A percentile compares a stretch with the other conserved stretches of the same genome.
These are phyloP conservation scores for Diaporthe citrichinensis DNA, from an alignment of 2,329 filamentous ascomycete species.

Conservation along the genomic window DNA sequence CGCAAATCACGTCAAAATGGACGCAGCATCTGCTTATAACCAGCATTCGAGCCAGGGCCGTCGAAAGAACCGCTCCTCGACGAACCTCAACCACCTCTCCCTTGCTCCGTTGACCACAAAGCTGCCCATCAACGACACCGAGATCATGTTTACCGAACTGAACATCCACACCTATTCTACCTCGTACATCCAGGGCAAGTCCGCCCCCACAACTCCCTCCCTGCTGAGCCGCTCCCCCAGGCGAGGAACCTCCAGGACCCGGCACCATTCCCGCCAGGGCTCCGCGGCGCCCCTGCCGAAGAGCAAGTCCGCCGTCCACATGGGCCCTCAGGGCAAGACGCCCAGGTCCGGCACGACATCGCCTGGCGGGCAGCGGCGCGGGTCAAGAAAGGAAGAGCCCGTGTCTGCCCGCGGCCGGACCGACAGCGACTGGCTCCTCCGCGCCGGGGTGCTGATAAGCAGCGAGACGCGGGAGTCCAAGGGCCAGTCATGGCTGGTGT, in stretches of 20 bases:
- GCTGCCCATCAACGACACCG: constrained; percentile 69
- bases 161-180: constrained; percentile 49
- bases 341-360: constrained; percentile 40
- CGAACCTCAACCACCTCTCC: constrained; percentile 71
- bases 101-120: constrained; percentile 76
- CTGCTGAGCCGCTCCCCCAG: constrained; percentile 72
- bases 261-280: constrained; percentile 58
- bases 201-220: constrained; percentile 74
- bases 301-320: constrained; percentile 74
- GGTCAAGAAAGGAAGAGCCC: constrained; percentile 47
- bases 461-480: constrained; percentile 76
- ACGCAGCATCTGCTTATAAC: constrained; percentile 67
- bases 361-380: constrained; percentile 44
- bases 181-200: constrained; percentile 74
- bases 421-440: constrained; percentile 76
- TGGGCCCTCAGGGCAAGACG: constrained; percentile 51
- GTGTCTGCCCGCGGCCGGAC: constrained; percentile 53
- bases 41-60: constrained; percentile 70
- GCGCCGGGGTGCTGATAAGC: constrained; percentile 73
- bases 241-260: constrained; percentile 57
- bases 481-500: constrained; percentile 78
- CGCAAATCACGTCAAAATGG: constrained; percentile 59
- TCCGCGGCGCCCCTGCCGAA: constrained; percentile 61
- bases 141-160: constrained; percentile 58
- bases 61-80: constrained; percentile 71